These are phyloP conservation scores for Pyrenochaeta sp. DNA, from an alignment of 2,329 filamentous ascomycete genomes.

Conservation along the genomic window DNA sequence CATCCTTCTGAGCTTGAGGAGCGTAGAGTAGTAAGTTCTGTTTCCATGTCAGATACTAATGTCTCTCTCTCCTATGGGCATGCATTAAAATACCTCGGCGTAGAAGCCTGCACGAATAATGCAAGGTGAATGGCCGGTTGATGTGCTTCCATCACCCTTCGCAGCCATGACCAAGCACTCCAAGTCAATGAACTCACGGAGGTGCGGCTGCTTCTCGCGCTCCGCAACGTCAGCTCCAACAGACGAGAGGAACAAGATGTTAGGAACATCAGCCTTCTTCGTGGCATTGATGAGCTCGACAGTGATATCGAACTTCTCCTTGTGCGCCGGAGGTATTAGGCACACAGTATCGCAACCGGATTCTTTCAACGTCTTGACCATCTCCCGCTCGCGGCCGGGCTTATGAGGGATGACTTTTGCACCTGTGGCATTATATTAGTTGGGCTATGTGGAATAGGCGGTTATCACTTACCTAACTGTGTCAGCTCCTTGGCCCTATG, in stretches of 20 bases:
- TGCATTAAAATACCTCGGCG: constrained; percentile 1
- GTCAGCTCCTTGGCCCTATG: constrained; percentile 53
- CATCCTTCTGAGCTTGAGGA: constrained; percentile 56
- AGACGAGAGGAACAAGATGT: constrained; percentile 59
- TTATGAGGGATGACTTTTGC: constrained; percentile 55
- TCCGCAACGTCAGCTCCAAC: constrained; percentile 62
- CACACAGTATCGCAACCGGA: constrained; percentile 59
- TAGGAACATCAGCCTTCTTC: constrained; percentile 56
- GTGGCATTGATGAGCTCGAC: constrained; percentile 57
- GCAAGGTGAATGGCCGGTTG: constrained; percentile 49
- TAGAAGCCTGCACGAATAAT: constrained; percentile 50
- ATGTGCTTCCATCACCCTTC: constrained; percentile 55
- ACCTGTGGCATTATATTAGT: neutral
- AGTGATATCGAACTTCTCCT: constrained; percentile 58
- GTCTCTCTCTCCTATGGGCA: too few species aligned
- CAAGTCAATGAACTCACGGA: constrained; percentile 62
- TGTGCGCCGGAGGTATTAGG: constrained; percentile 58
- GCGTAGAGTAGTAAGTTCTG: constrained; percentile 61
- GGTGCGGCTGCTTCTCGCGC: constrained; percentile 56
- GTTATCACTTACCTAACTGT: constrained; percentile 41
- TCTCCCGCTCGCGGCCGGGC: constrained; percentile 51
- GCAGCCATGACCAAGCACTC: constrained; percentile 53
- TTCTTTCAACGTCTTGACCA: constrained; percentile 53
- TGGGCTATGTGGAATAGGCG: neutral
- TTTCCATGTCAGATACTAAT: neutral